A percentile compares a stretch with the other conserved stretches of the same genome.
Evolutionary conservation across 371 early-diverging fungal genomes (phyloP).

Genomic region (Mucor piriformis): DNA sequence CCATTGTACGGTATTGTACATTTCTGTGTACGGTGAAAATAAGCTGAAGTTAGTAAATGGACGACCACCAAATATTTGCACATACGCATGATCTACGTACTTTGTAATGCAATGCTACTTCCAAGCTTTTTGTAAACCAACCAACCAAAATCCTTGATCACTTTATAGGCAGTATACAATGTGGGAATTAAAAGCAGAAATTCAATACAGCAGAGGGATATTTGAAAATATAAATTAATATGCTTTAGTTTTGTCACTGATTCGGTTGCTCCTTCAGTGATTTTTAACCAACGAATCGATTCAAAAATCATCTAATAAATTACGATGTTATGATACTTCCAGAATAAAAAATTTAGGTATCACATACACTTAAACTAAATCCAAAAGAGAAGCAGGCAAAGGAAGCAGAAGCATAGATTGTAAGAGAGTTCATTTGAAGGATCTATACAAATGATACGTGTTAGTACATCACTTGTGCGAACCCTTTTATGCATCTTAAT

Average conservation of each 20-base stretch:
- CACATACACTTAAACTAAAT: slow-evolving; percentile 4
- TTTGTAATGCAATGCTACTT: slow-evolving; percentile 16
- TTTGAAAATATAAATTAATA: slow-evolving; percentile 6
- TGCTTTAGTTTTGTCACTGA: background rate
- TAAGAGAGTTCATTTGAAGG: slow-evolving; percentile 14
- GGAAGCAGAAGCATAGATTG: slow-evolving; percentile 13
- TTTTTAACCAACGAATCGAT: slow-evolving; percentile 1
- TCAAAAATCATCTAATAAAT: slow-evolving; percentile 4
- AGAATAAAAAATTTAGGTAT: background rate
- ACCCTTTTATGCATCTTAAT: too few species aligned
- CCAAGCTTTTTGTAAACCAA: slow-evolving; percentile 20
- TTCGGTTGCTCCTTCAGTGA: background rate
- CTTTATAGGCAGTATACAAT: slow-evolving; percentile 5
- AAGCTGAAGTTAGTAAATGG: background rate
- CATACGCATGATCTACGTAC: slow-evolving; percentile 1
- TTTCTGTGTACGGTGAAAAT: background rate
- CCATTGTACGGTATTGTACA: slow-evolving; percentile 13
- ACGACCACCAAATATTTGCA: background rate
- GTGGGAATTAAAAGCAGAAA: slow-evolving; percentile 6
- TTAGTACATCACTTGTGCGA: too few species aligned
- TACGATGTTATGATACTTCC: background rate
- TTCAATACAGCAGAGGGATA: background rate
- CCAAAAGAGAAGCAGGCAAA: slow-evolving; percentile 6
- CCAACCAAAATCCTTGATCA: slow-evolving; percentile 17
- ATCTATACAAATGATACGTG: too few species aligned